phyloP scores from a whole-genome alignment of 441 rosid species.

The Breynia disticha region DNA sequence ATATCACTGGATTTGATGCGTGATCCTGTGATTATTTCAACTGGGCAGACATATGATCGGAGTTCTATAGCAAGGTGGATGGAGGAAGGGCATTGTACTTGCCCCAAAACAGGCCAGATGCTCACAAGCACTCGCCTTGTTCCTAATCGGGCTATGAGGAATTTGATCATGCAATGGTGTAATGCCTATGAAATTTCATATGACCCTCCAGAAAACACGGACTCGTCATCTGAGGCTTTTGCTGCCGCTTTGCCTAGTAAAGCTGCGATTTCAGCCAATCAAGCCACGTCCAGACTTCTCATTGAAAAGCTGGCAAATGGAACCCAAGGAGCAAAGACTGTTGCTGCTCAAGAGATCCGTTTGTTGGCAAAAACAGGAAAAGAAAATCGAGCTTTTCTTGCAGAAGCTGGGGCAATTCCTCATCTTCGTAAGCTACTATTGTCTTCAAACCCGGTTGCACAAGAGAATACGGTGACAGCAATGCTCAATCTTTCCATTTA shows the following conservation, averaged over 20 bases:
- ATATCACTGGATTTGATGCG: constrained; percentile 77
- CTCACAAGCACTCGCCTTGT: constrained; percentile 48
- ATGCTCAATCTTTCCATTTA: constrained; percentile 80
- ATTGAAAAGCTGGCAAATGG: constrained; percentile 55
- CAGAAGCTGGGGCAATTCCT: constrained; percentile 85
- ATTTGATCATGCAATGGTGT: constrained; percentile 75
- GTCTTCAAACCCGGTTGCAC: constrained; percentile 53
- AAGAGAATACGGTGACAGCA: constrained; percentile 84
- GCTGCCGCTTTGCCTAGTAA: constrained; percentile 48
- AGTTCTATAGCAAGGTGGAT: constrained; percentile 76
- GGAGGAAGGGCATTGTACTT: constrained; percentile 73
- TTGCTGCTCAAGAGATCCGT: constrained; percentile 76
- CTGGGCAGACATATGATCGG: constrained; percentile 85
- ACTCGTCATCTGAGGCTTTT: constrained; percentile 41
- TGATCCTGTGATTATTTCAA: constrained; percentile 77
- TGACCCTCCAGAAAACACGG: constrained; percentile 42
- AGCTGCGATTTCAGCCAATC: constrained; percentile 72
- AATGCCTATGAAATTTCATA: constrained; percentile 52
- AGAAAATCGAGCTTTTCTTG: constrained; percentile 77
- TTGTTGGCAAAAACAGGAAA: constrained; percentile 77
- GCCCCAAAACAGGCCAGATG: constrained; percentile 80
- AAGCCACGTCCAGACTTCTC: constrained; percentile 62
- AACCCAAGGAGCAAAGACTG: constrained; percentile 44
- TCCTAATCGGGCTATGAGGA: constrained; percentile 78
- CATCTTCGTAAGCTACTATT: constrained; percentile 47